Conservation (phyloP, 345 rosid species). For the Gossypioides kirkii region DNA sequence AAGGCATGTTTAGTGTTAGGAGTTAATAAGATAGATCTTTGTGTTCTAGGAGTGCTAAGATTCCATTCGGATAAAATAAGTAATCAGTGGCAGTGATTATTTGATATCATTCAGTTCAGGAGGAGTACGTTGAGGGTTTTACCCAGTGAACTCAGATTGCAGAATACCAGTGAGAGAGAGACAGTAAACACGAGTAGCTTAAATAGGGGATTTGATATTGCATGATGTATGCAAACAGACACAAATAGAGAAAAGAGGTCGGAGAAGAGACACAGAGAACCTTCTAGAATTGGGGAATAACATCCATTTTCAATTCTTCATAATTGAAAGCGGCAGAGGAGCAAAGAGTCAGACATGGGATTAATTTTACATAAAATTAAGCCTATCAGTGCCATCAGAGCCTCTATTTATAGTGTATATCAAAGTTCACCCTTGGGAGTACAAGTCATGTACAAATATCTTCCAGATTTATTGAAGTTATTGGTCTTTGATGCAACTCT, state of each 20-base stretch:
- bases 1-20: background rate
- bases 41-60: background rate
- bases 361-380: background rate
- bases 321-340: background rate
- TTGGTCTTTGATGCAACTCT: background rate
- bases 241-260: background rate
- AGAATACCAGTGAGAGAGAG: background rate
- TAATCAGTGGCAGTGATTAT: background rate
- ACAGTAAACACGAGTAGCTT: background rate
- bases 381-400: background rate
- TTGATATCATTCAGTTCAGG: background rate
- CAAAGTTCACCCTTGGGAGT: background rate
- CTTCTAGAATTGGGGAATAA: background rate
- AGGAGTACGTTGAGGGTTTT: background rate
- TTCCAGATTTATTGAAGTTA: slow-evolving; percentile 2
- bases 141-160: background rate
- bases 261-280: background rate
- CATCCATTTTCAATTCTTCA: background rate
- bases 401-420: background rate
- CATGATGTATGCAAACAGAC: background rate
- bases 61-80: background rate
- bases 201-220: background rate
- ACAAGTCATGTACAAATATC: background rate
- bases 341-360: background rate
- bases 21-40: background rate